Evolutionary conservation across 768 basidiomycete genomes (phyloP).

Genomic region (Leccinellum rugosiceps): DNA sequence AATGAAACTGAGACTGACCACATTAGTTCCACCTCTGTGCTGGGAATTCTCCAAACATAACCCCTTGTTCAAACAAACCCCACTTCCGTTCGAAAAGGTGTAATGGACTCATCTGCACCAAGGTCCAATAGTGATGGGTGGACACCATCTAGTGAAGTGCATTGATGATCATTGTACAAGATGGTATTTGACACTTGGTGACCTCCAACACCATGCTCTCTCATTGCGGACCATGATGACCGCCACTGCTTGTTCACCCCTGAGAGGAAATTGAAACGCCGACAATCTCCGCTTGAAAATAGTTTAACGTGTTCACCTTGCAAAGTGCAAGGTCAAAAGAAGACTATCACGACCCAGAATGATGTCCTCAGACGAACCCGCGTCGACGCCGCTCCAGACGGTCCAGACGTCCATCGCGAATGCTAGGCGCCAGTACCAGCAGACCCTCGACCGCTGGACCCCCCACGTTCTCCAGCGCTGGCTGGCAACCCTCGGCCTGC

Average conservation of each 20-base stretch:
- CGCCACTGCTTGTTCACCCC: too few relatives aligned
- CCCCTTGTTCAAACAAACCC: too few relatives aligned
- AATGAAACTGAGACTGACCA: background rate
- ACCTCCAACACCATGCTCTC: too few relatives aligned
- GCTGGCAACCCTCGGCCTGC: conserved; percentile 69
- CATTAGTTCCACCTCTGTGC: background rate
- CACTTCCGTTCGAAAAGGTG: too few relatives aligned
- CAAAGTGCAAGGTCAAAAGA: background rate
- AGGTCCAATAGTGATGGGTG: too few relatives aligned
- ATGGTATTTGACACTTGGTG: too few relatives aligned
- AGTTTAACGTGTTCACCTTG: background rate
- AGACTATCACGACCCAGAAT: conserved; percentile 18
- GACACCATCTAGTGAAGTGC: too few relatives aligned
- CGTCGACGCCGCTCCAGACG: conserved; percentile 27
- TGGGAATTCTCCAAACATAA: background rate
- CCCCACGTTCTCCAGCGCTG: conserved; percentile 89
- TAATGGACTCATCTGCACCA: too few relatives aligned
- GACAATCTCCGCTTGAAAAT: background rate
- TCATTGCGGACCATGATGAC: too few relatives aligned
- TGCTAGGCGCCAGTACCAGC: conserved; percentile 78
- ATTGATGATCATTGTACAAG: too few relatives aligned
- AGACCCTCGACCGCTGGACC: conserved; percentile 87
- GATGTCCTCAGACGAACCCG: conserved; percentile 35
- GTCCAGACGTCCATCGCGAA: conserved; percentile 34
- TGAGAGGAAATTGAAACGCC: too few relatives aligned